Evolutionary conservation across 345 rosid genomes (phyloP).

Genomic region (Salix purpurea): DNA sequence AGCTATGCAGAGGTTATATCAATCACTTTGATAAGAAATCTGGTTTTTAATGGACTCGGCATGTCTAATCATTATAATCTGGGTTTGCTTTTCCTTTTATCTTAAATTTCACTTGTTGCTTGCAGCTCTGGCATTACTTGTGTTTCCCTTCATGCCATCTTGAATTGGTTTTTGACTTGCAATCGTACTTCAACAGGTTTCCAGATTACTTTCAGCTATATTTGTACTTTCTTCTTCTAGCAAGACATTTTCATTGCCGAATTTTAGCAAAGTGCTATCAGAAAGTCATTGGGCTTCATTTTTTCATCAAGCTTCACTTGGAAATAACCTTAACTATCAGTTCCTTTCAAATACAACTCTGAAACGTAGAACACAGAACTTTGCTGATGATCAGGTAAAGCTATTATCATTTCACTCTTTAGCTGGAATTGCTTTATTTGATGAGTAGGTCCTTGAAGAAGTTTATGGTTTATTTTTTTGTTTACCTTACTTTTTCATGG

Average conservation of each 20-base stretch:
- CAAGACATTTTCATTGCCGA: slow-evolving; percentile 37
- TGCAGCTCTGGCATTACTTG: background rate
- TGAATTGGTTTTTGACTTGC: background rate
- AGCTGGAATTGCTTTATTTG: background rate
- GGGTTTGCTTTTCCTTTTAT: background rate
- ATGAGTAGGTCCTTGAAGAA: background rate
- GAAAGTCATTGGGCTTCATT: slow-evolving; percentile 86
- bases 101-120: background rate
- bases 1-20: background rate
- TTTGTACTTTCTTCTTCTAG: slow-evolving; percentile 57
- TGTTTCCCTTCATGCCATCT: background rate
- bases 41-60: background rate
- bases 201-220: slow-evolving; percentile 63
- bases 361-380: slow-evolving; percentile 27
- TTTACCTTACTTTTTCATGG: background rate
- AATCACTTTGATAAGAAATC: background rate
- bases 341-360: slow-evolving; percentile 45
- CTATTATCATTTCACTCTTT: background rate
- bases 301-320: slow-evolving; percentile 95
- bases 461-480: background rate
- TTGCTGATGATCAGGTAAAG: slow-evolving; percentile 43
- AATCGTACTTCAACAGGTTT: slow-evolving; percentile 46
- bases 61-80: background rate
- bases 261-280: slow-evolving; percentile 48
- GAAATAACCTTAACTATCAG: slow-evolving; percentile 60